phyloP scores from a whole-genome alignment of 352 stramenopile species.

The Globisporangium perplexum region DNA sequence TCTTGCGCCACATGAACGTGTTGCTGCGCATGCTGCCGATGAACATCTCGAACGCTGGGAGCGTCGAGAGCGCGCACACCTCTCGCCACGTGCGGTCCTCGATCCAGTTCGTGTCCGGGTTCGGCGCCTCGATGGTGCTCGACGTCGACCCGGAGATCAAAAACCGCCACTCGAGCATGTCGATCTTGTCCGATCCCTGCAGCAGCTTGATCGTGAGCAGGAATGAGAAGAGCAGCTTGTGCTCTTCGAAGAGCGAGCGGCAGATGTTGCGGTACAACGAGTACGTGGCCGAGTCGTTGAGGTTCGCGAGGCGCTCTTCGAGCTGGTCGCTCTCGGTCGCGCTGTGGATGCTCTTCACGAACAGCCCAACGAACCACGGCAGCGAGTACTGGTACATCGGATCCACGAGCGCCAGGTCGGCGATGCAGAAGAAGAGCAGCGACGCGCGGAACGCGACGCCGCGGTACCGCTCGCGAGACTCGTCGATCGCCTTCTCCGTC shows the following conservation, averaged over 20 bases:
- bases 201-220: conserved; percentile 86
- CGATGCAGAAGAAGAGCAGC: conserved; percentile 91
- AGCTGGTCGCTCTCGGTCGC: conserved; percentile 84
- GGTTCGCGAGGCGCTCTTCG: conserved; percentile 70
- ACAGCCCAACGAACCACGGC: conserved; percentile 91
- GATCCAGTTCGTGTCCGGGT: conserved; percentile 28
- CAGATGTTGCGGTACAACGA: conserved; percentile 94
- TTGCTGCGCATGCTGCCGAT: conserved; percentile 18
- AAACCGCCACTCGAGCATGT: conserved; percentile 91
- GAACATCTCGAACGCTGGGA: conserved; percentile 26
- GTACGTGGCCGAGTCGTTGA: conserved; percentile 92
- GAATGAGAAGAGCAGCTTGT: conserved; percentile 94
- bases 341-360: conserved; percentile 84
- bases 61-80: conserved; percentile 29
- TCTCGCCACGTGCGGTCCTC: conserved; percentile 37
- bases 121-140: conserved; percentile 18
- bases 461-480: conserved; percentile 86
- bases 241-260: conserved; percentile 90
- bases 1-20: conserved; percentile 26
- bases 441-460: conserved; percentile 87
- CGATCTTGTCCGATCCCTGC: conserved; percentile 71
- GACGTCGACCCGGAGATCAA: conserved; percentile 86
- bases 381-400: conserved; percentile 95
- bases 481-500: conserved; percentile 90
- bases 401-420: conserved; percentile 87